Conservation (phyloP, 768 basidiomycete genomes). For the Kwoniella bestiolae region DNA sequence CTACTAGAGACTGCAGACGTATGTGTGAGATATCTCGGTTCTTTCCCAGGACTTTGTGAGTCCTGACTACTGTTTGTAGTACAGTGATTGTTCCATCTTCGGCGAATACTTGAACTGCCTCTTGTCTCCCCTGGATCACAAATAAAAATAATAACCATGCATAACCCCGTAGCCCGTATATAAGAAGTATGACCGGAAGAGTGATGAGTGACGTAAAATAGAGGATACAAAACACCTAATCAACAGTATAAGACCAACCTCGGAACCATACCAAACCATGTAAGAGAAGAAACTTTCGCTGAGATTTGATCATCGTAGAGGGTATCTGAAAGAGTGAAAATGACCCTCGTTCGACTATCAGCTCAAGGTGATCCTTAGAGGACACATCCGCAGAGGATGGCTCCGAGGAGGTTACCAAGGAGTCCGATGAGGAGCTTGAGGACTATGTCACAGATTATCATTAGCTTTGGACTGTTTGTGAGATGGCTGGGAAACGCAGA, state of each 20-base stretch:
- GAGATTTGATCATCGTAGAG: not conserved
- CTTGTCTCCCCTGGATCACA: too few species aligned
- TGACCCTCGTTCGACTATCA: not conserved
- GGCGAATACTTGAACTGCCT: too few species aligned
- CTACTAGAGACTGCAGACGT: too few species aligned
- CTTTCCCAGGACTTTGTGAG: too few species aligned
- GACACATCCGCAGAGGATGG: conserved; percentile 12
- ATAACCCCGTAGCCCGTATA: conserved; percentile 6
- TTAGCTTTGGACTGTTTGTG: too few species aligned
- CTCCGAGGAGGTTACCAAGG: conserved; percentile 12
- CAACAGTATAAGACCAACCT: not conserved
- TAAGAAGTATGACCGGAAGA: conserved; percentile 19
- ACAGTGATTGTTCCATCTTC: too few species aligned
- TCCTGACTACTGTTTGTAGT: too few species aligned
- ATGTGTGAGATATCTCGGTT: too few species aligned
- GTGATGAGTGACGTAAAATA: conserved; percentile 13
- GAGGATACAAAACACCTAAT: not conserved
- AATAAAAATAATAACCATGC: conserved; percentile 1
- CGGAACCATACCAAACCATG: not conserved
- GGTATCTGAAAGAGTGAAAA: conserved; percentile 19
- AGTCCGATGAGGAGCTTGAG: conserved; percentile 12
- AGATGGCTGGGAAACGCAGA: too few species aligned
- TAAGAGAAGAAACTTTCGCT: not conserved
- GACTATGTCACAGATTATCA: too few species aligned
- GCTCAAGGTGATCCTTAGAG: conserved; percentile 3